These are phyloP conservation scores for Lentinula boryana DNA, from an alignment of 768 basidiomycete species.

Conservation along the genomic window DNA sequence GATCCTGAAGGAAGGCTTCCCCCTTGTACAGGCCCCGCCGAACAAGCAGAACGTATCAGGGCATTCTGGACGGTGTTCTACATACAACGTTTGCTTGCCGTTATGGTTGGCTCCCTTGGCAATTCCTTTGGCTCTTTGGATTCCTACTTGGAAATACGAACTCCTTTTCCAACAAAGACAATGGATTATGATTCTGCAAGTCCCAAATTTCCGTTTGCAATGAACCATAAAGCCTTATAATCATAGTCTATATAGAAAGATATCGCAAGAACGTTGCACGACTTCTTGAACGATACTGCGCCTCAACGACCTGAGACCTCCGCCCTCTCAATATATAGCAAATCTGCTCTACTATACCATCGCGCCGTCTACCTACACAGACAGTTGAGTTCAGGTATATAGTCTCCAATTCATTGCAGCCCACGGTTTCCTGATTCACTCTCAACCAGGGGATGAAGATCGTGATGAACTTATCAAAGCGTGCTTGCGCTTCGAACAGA, in stretches of 20 bases:
- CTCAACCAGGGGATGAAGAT: neutral
- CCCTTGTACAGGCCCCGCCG: neutral
- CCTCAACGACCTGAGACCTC: neutral
- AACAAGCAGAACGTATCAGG: neutral
- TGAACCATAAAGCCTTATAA: neutral
- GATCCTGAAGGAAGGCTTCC: neutral
- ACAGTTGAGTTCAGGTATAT: neutral
- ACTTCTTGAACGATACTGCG: neutral
- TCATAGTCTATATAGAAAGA: neutral
- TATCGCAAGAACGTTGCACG: neutral
- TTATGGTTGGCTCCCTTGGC: neutral
- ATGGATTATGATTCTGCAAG: neutral
- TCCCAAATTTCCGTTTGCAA: neutral
- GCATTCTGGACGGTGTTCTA: neutral
- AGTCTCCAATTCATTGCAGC: neutral
- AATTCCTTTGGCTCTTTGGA: neutral
- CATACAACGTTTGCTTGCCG: neutral
- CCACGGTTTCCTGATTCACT: neutral
- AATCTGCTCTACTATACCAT: neutral
- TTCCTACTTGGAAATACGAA: neutral
- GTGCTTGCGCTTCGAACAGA: neutral
- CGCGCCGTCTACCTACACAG: neutral
- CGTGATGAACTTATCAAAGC: neutral
- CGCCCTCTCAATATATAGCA: neutral
- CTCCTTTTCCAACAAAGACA: neutral